phyloP scores from a whole-genome alignment of 2,329 filamentous ascomycete species.

The Colletotrichum filicis region DNA sequence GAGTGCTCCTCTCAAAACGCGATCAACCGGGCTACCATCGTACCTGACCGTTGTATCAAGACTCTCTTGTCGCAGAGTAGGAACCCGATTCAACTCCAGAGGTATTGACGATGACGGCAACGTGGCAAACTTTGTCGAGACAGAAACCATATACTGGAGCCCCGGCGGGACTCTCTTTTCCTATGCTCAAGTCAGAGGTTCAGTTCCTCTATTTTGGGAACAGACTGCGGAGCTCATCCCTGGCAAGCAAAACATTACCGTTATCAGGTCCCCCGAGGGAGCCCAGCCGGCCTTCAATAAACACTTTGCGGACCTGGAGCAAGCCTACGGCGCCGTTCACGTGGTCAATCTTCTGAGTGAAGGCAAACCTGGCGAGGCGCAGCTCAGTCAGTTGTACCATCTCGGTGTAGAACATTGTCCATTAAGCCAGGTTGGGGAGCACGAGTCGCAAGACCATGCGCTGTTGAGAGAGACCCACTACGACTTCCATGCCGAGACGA shows the following conservation, averaged over 20 bases:
- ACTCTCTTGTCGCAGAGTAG: constrained; percentile 88
- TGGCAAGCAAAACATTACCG: constrained; percentile 91
- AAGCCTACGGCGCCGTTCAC: constrained; percentile 90
- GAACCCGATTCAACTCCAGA: constrained; percentile 95
- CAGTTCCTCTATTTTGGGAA: constrained; percentile 97
- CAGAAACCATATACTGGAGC: constrained; percentile 91
- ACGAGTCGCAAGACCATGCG: constrained; percentile 73
- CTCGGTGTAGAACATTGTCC: constrained; percentile 81
- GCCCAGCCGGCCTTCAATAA: constrained; percentile 95
- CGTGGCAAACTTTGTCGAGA: constrained; percentile 99
- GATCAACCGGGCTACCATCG: constrained; percentile 79
- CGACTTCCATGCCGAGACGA: constrained; percentile 96
- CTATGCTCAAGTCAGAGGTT: constrained; percentile 92
- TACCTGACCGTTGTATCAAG: constrained; percentile 91
- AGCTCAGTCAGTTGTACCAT: constrained; percentile 83
- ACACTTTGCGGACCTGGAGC: constrained; percentile 89
- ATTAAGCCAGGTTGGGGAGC: constrained; percentile 69
- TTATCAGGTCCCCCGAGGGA: constrained; percentile 89
- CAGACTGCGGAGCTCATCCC: constrained; percentile 89
- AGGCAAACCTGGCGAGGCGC: constrained; percentile 85
- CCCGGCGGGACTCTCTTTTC: constrained; percentile 85
- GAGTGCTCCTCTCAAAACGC: constrained; percentile 74
- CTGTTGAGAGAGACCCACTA: constrained; percentile 87
- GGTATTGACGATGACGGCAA: constrained; percentile 98
- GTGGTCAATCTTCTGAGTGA: constrained; percentile 95